These are phyloP conservation scores for Aspergillus panamensis DNA, from an alignment of 495 filamentous ascomycete species.

Conservation along the genomic window DNA sequence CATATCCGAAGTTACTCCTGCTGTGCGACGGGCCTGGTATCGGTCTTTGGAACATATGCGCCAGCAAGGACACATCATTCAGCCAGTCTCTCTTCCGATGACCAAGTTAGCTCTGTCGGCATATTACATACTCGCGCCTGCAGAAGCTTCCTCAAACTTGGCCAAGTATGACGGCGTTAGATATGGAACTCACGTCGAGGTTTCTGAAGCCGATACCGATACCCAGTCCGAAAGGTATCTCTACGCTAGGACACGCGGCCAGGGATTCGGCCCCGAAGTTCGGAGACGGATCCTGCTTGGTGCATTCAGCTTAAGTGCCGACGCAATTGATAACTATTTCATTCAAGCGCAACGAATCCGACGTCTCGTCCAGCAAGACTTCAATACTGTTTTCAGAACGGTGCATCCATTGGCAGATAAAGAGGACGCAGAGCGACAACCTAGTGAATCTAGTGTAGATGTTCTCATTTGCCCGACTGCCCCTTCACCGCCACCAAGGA, in stretches of 20 bases:
- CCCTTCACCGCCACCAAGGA: slow-evolving; percentile 67
- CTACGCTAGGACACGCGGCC: slow-evolving; percentile 69
- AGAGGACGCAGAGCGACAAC: slow-evolving; percentile 33
- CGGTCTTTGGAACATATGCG: slow-evolving; percentile 54
- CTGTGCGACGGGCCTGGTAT: slow-evolving; percentile 67
- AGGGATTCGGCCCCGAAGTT: slow-evolving; percentile 80
- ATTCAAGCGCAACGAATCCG: slow-evolving; percentile 87
- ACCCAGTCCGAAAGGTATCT: slow-evolving; percentile 50
- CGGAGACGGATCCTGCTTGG: slow-evolving; percentile 82
- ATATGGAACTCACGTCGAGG: slow-evolving; percentile 61
- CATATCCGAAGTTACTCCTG: slow-evolving; percentile 68
- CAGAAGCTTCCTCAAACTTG: slow-evolving; percentile 96
- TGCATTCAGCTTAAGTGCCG: slow-evolving; percentile 84
- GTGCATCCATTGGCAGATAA: slow-evolving; percentile 58
- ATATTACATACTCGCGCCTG: slow-evolving; percentile 93
- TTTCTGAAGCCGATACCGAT: slow-evolving; percentile 24
- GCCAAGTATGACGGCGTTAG: slow-evolving; percentile 95
- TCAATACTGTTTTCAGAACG: slow-evolving; percentile 69
- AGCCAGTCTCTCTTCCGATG: slow-evolving; percentile 75
- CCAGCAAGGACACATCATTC: slow-evolving; percentile 61
- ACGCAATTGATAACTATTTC: slow-evolving; percentile 95
- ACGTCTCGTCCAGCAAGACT: slow-evolving; percentile 78
- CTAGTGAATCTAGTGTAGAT: slow-evolving; percentile 62
- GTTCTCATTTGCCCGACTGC: slow-evolving; percentile 86
- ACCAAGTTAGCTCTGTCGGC: slow-evolving; percentile 83